Base-by-base conservation (phyloP, 441 rosid species). In the Pelargonium fulgidum region DNA sequence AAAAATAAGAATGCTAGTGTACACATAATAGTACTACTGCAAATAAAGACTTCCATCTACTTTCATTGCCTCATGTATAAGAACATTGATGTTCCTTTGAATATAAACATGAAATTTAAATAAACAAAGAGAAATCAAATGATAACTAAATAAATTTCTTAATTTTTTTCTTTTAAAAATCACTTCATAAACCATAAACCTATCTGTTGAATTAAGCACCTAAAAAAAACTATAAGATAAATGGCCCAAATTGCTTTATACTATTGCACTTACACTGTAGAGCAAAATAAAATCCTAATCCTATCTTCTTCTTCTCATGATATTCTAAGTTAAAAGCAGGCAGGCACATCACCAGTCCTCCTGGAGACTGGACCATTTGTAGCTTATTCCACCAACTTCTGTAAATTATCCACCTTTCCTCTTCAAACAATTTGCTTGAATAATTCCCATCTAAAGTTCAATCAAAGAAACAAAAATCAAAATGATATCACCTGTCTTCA, bases 111-210 rank as follows among this genome's bases (percentile, higher is more conserved):
- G 54, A 47, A 47, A 10, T 47, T 10, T 47, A 9, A 9, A 47
- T 13, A 10, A 47, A 47, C 54, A 47, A 47, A 47, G 2, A 47
- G 13, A 12, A 44, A 44, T 44, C 48, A 8, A 44, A 12, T 7
- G 48, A n/a, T 3, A 10, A 47, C 54, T 47, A n/a, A 12, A 47
- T n/a, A 47, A 47, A 47, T 47, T n/a, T 47, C 54, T 47, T 47
- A n/a, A 13, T 12, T 47, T n/a, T n/a, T 47, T 47, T 12, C n/a
- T 47, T n/a, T 47, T 12, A 10, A 47, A 47, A 47, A 47, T 47
- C 54, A 47, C 13, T 47, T 47, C 54, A 47, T 47, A 47, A 47
- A n/a, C 54, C 54, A 47, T 24, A 47, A 47, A 47, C 54, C 54
- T 47, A 47, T 47, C 54, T 47, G 10, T 44, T 44, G 48, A 44